Base-by-base conservation (phyloP, 1,139 yeast genomes). In the Lodderomyces oxycetoniae region DNA sequence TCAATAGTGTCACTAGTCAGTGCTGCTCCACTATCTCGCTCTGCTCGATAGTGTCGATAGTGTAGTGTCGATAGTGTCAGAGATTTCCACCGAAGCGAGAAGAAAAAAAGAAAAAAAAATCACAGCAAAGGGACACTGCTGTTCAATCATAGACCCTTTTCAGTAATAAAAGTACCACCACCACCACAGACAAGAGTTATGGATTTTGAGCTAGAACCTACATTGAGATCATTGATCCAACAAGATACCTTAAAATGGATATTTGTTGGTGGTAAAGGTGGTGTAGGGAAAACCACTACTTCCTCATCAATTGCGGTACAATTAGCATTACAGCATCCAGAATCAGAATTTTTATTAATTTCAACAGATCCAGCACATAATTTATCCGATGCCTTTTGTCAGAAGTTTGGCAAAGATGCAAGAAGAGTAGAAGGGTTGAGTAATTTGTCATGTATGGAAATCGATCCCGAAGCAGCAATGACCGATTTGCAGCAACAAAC, bases 361-460 rank as follows among this genome's bases (percentile, higher is more conserved):
- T 89, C 97, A 19, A 91, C 98, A 1, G 98, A 91, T 61, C 98
- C 98, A 17, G 98, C 98, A 3, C 98, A 91, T 60, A 91, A 91
- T 57, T 71, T 91, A 49, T 84, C 95, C 22, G 98, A 91, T 59
- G 98, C 98, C 1, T 91, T 91, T 61, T 95, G 96, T 55, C 98
- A 91, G 58, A 91, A 91, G 59, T 91, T 91, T 53, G 95, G 95
- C 48, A 91, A 91, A 57, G 98, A 91, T 50, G 97, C 98, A 7
- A 76, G 96, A 52, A 74, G 79, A 39, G 97, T 91, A 17, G 87
- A 91, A 28, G 97, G 97, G 1, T 73, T 89, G 61, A 55, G 73
- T 31, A 91, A 91, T 55, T 72, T 91, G 50, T 82, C 89, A 29
- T 94, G 97, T 67, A 91, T 91, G 98, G 98, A 91, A 61, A 91